These are phyloP conservation scores for Alternaria solani DNA, from an alignment of 2,329 filamentous ascomycete species.

Conservation along the genomic window DNA sequence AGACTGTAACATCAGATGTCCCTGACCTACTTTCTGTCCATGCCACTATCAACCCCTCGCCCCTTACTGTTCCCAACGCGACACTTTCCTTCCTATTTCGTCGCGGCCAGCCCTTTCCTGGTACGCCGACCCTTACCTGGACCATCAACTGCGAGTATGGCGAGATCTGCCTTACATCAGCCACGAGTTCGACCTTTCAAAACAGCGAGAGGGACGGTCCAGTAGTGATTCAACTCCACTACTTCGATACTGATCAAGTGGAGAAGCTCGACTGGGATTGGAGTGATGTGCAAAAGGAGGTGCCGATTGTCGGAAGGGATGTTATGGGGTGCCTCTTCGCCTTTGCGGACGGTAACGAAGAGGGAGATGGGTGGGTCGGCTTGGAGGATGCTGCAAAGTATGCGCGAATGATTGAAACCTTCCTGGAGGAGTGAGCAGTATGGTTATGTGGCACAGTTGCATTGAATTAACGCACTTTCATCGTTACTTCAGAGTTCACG, in stretches of 20 bases:
- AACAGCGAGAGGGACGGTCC: conserved; percentile 42
- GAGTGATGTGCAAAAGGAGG: conserved; percentile 45
- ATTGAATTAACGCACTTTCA: neutral
- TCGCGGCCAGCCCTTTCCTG: conserved; percentile 25
- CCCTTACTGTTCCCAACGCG: conserved; percentile 11
- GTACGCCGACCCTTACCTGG: conserved; percentile 20
- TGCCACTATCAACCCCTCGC: conserved; percentile 30
- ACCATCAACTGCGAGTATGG: conserved; percentile 28
- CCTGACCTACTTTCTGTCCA: conserved; percentile 57
- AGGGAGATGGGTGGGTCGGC: conserved; percentile 37
- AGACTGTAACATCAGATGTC: conserved; percentile 41
- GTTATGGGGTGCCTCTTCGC: conserved; percentile 28
- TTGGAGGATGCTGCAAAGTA: conserved; percentile 34
- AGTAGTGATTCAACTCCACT: conserved; percentile 59
- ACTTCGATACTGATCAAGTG: conserved; percentile 58
- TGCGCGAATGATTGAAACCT: neutral
- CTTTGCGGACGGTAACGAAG: conserved; percentile 32
- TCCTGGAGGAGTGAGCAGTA: neutral
- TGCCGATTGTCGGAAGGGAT: conserved; percentile 31
- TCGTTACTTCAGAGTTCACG: neutral
- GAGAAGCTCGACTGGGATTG: conserved; percentile 56
- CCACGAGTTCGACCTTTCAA: conserved; percentile 29
- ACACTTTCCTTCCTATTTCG: conserved; percentile 23
- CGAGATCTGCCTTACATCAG: conserved; percentile 33
- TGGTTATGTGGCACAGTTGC: neutral